Conservation (phyloP, 2,329 filamentous ascomycete genomes). For the Drechslerella coelobrocha region DNA sequence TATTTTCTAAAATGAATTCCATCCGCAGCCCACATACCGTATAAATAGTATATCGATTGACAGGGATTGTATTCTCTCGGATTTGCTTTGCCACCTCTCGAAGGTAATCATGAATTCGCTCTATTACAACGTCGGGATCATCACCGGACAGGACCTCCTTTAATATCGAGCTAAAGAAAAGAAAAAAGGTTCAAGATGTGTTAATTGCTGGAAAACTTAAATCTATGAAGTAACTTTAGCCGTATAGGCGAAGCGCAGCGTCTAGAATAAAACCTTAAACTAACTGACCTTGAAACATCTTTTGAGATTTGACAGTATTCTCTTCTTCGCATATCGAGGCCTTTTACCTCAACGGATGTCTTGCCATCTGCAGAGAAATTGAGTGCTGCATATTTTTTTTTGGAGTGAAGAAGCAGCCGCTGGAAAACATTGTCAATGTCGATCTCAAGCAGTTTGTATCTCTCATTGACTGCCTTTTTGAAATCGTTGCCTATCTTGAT, state of each 20-base stretch:
- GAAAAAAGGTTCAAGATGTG: conserved; percentile 35
- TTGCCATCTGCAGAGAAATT: conserved; percentile 92
- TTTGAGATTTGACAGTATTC: conserved; percentile 97
- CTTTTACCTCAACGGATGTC: conserved; percentile 97
- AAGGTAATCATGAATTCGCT: conserved; percentile 91
- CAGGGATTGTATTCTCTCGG: conserved; percentile 76
- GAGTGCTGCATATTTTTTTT: conserved; percentile 99
- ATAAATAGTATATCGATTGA: conserved; percentile 93
- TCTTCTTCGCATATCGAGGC: conserved; percentile 95
- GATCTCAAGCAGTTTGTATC: conserved; percentile 90
- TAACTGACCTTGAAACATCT: conserved; percentile 75
- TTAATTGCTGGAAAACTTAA: too few species aligned
- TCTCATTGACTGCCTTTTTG: conserved; percentile 91
- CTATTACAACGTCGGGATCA: conserved; percentile 84
- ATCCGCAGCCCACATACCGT: conserved; percentile 71
- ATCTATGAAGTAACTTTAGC: too few species aligned
- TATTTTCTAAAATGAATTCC: not conserved
- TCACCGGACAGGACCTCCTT: conserved; percentile 94
- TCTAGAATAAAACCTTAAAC: not conserved
- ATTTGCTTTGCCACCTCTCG: conserved; percentile 84
- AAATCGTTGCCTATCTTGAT: conserved; percentile 92
- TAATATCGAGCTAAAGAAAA: conserved; percentile 70
- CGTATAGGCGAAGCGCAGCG: too few species aligned
- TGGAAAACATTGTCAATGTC: conserved; percentile 98
- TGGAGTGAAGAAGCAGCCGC: conserved; percentile 88